Conservation (phyloP, 2,329 filamentous ascomycete species). For the Neobulgaria alba region DNA sequence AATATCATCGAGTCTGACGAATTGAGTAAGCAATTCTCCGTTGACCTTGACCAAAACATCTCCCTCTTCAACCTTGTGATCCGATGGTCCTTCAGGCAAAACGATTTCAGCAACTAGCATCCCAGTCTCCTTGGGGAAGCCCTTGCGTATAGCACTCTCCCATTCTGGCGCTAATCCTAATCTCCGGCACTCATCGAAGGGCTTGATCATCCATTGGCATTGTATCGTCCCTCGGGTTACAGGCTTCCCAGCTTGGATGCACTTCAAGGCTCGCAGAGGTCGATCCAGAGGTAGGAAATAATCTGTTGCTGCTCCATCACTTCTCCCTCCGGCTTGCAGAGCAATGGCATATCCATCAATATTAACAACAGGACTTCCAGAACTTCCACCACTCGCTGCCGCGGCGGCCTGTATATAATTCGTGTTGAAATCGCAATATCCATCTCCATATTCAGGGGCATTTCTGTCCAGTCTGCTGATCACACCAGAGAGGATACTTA, state of each 20-base stretch:
- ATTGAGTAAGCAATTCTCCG: slow-evolving; percentile 84
- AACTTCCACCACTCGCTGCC: slow-evolving; percentile 91
- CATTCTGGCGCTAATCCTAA: slow-evolving; percentile 77
- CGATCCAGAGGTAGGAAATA: slow-evolving; percentile 94
- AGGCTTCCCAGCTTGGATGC: slow-evolving; percentile 65
- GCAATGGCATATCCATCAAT: slow-evolving; percentile 88
- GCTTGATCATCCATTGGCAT: slow-evolving; percentile 92
- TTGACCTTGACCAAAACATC: slow-evolving; percentile 93
- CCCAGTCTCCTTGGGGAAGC: slow-evolving; percentile 87
- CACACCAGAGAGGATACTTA: slow-evolving; percentile 94
- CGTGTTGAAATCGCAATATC: slow-evolving; percentile 94
- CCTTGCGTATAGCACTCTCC: slow-evolving; percentile 75
- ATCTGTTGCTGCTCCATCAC: slow-evolving; percentile 92
- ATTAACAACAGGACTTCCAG: slow-evolving; percentile 96
- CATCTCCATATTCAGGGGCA: slow-evolving; percentile 94
- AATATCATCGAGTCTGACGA: slow-evolving; percentile 84
- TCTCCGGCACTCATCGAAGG: slow-evolving; percentile 92
- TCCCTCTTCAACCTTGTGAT: slow-evolving; percentile 83
- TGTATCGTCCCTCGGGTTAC: slow-evolving; percentile 95
- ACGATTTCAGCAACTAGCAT: slow-evolving; percentile 97
- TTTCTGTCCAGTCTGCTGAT: slow-evolving; percentile 95
- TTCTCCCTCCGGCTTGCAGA: slow-evolving; percentile 85
- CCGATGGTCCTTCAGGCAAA: slow-evolving; percentile 79
- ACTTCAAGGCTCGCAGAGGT: slow-evolving; percentile 76
- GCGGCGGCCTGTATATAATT: slow-evolving; percentile 98